Evolutionary conservation across 2,329 filamentous ascomycete genomes (phyloP), one percentile per base, ranked within the genome.

Genomic region (Talaromyces funiculosus): DNA sequence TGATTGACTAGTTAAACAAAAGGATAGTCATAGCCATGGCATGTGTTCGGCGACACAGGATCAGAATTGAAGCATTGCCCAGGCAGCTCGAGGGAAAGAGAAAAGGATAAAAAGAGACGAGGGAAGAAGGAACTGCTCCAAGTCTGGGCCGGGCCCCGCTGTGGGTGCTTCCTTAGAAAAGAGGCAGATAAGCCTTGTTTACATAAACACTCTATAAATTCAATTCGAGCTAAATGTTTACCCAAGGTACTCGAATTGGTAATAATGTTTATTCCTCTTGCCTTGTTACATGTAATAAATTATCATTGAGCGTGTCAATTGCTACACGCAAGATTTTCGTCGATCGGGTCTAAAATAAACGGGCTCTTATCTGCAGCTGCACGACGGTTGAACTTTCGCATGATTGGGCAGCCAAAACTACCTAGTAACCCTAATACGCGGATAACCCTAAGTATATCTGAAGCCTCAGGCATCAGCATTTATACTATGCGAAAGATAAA

Each of bases 161-260:
- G 51, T 54, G 51, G 51, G 51, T 54, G n/a, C n/a, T n/a, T 38
- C 51, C 51, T 40, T 37, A 54, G 51, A 26, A 40, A 37, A 54
- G 20, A 54, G 51, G 51, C 51, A 38, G 47, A 51, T 51, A 51
- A 51, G 47, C 26, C 9, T 29, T 49, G 45, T 33, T 49, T 49
- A 49, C 45, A 18, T 49, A 51, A 49, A 51, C 47, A 20, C 29
- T 51, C 35, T 18, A 1, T 20, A 18, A 6, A 8, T 31, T n/a
- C n/a, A n/a, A n/a, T n/a, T n/a, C n/a, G n/a, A n/a, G n/a, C n/a
- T n/a, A n/a, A n/a, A n/a, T n/a, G n/a, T n/a, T n/a, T n/a, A n/a
- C n/a, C n/a, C n/a, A n/a, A n/a, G n/a, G n/a, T n/a, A n/a, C n/a
- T n/a, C n/a, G n/a, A n/a, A n/a, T n/a, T n/a, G n/a, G n/a, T n/a